Evolutionary conservation across 2,329 filamentous ascomycete genomes (phyloP).

Genomic region (Alternaria ethzedia): DNA sequence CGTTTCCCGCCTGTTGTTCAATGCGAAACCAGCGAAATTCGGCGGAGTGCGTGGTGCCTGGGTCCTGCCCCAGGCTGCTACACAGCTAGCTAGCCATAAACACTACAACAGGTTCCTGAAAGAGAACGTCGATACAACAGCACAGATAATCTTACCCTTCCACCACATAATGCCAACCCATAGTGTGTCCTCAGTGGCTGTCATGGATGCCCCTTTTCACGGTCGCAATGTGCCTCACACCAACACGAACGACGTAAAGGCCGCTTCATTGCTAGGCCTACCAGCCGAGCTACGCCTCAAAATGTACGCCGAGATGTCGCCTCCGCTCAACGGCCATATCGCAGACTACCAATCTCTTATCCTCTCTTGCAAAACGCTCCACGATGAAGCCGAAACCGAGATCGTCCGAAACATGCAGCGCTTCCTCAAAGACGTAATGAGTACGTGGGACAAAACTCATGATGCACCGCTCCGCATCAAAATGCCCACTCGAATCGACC

Average conservation of each 20-base stretch:
- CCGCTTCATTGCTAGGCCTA: neutral
- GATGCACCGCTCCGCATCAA: neutral
- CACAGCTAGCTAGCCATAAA: neutral
- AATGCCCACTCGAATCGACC: neutral
- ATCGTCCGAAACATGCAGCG: neutral
- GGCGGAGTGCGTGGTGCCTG: neutral
- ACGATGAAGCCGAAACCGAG: neutral
- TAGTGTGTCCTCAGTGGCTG: neutral
- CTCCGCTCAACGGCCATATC: neutral
- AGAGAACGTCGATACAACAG: neutral
- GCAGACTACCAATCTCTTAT: neutral
- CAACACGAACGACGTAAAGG: neutral
- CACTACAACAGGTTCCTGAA: neutral
- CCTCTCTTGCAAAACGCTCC: neutral
- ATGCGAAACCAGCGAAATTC: neutral
- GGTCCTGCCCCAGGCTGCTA: neutral
- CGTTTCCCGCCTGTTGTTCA: neutral
- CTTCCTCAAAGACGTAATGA: neutral
- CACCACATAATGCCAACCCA: neutral
- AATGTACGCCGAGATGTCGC: neutral
- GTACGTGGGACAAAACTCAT: neutral
- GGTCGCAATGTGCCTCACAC: neutral
- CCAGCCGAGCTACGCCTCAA: neutral
- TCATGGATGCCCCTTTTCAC: neutral
- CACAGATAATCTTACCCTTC: neutral